Conservation (phyloP, 1,139 yeast species). For the Insectozyma bohioensis region DNA sequence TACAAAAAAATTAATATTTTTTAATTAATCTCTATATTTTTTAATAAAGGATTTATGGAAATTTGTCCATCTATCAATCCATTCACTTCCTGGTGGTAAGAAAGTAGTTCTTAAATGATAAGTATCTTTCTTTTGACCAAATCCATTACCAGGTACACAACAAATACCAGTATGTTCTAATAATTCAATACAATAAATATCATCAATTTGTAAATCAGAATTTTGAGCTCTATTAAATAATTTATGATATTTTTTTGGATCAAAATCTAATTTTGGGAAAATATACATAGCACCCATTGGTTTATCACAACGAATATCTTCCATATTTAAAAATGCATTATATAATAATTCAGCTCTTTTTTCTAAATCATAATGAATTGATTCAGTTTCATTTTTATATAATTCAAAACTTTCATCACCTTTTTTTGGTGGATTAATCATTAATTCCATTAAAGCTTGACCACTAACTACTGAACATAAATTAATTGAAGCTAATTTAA, state of each 20-base stretch:
- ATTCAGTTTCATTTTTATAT: constrained; percentile 59
- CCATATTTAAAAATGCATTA: constrained; percentile 71
- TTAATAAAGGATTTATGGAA: constrained; percentile 75
- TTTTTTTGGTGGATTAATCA: constrained; percentile 84
- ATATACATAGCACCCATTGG: constrained; percentile 98
- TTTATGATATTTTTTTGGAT: constrained; percentile 42
- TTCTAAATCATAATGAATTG: constrained; percentile 62
- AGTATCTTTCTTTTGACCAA: constrained; percentile 88
- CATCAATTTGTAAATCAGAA: constrained; percentile 67
- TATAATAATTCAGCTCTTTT: constrained; percentile 64
- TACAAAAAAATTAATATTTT: background rate
- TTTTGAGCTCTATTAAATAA: constrained; percentile 63
- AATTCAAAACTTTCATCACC: constrained; percentile 76
- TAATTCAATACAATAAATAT: constrained; percentile 79
- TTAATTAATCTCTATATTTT: constrained; percentile 36
- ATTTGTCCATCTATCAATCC: constrained; percentile 72
- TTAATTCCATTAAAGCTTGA: constrained; percentile 86
- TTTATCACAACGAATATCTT: constrained; percentile 77
- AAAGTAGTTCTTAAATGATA: constrained; percentile 94
- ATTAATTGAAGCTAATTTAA: constrained; percentile 86
- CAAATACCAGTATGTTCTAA: constrained; percentile 93
- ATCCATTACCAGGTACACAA: constrained; percentile 96
- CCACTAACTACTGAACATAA: constrained; percentile 94
- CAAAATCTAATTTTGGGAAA: constrained; percentile 75
- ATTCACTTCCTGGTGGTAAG: constrained; percentile 90